Base-by-base conservation (phyloP, 768 basidiomycete genomes). In the Aureoboletus auriporus region DNA sequence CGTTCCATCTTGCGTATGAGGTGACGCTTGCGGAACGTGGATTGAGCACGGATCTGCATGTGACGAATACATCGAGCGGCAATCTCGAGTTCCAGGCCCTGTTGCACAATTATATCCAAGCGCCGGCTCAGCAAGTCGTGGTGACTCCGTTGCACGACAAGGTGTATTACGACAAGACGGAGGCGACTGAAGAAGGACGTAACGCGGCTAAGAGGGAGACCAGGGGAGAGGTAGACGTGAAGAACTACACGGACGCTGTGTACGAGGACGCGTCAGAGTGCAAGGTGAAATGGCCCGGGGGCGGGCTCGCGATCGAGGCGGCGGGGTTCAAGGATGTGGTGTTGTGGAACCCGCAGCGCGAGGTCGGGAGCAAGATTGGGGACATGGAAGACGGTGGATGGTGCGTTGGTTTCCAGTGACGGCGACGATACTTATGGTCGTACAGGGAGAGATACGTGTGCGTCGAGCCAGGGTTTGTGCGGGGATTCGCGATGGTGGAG, bases 301-400 rank as follows among this genome's bases (percentile, higher is more conserved):
- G 80, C 6, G 75, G 77, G 0, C 49, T 90, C 20, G 69, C 71
- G 37, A 69, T 91, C 39, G 73, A 64, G 50, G 72, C 76, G 14
- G 63, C 49, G n/a, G 75, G 78, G 37, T 70, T 90, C 53, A 85
- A 83, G 60, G 85, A 92, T 50, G 79, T 93, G 7, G 92, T 93
- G n/a, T 71, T 95, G 35, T 98, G 96, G 95, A 98, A 99, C 71
- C 95, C 96, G 7, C 82, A 82, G 57, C 74, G 71, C 29, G 80
- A 76, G 50, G 73, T 67, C 11, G 92, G 92, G 0, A 70, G 72
- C 20, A 84, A 80, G 59, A 86, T 98, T 8, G 81, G 67, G 11
- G 95, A 99, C 62, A 92, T 99, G 91, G 91, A 97, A 61, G 75
- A 78, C 6, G 77, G 78, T 0, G 95, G 94, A 64, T 94, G 90